phyloP scores from a whole-genome alignment of 2,329 filamentous ascomycete species.

The Tympanopsis confertula region DNA sequence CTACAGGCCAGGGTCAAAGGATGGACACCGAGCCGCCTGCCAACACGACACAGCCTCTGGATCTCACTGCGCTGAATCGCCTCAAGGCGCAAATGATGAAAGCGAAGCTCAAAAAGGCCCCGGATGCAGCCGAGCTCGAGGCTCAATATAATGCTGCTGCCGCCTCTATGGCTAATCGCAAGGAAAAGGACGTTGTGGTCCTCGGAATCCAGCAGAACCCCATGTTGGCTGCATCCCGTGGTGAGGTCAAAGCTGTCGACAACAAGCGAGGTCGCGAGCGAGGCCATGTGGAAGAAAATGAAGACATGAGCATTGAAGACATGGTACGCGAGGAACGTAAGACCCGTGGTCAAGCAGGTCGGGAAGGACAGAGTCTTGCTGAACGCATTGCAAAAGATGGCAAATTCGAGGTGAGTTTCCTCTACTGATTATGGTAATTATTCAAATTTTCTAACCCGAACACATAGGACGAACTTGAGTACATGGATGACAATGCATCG shows the following conservation, averaged over 20 bases:
- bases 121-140: constrained; percentile 68
- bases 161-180: constrained; percentile 31
- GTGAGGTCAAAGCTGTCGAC: constrained; percentile 66
- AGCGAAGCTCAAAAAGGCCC: constrained; percentile 70
- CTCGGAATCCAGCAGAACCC: constrained; percentile 82
- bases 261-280: constrained; percentile 76
- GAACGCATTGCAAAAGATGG: constrained; percentile 88
- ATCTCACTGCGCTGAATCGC: constrained; percentile 74
- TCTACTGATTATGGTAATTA: neutral
- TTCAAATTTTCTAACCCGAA: neutral
- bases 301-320: constrained; percentile 91
- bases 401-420: constrained; percentile 48
- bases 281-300: constrained; percentile 77
- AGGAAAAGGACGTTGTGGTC: constrained; percentile 44
- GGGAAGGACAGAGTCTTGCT: constrained; percentile 72
- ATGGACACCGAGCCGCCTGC: constrained; percentile 42
- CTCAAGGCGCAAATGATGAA: constrained; percentile 93
- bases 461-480: constrained; percentile 73
- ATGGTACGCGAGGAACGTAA: constrained; percentile 93
- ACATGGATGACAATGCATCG: constrained; percentile 91
- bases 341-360: constrained; percentile 64
- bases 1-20: constrained; percentile 37
- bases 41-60: constrained; percentile 41
- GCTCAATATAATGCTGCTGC: constrained; percentile 71
- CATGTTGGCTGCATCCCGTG: constrained; percentile 63